These are phyloP conservation scores for Geosmithia putterillii DNA, from an alignment of 2,329 filamentous ascomycete genomes.

Conservation along the genomic window DNA sequence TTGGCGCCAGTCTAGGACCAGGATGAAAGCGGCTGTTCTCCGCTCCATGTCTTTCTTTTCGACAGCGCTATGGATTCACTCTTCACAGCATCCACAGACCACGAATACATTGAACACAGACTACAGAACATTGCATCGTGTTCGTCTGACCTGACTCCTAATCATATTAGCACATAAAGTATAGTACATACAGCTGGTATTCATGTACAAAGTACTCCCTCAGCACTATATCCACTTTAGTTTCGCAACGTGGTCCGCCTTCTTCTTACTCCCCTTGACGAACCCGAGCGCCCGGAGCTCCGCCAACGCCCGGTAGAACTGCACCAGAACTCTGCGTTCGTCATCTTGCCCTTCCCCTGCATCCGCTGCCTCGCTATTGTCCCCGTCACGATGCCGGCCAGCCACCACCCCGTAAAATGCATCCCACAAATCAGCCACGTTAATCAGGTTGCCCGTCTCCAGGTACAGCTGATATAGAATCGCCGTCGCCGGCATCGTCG, in stretches of 20 bases:
- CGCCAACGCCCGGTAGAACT: conserved; percentile 77
- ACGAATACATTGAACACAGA: too few relatives aligned
- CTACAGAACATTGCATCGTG: too few relatives aligned
- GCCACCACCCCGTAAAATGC: conserved; percentile 51
- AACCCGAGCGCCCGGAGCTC: conserved; percentile 80
- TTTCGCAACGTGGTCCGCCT: conserved; percentile 85
- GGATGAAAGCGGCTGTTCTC: too few relatives aligned
- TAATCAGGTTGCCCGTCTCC: conserved; percentile 65
- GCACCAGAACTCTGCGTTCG: conserved; percentile 49
- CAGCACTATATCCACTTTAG: conserved; percentile 56
- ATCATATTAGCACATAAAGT: too few relatives aligned
- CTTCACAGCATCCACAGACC: too few relatives aligned
- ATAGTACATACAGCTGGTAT: neutral
- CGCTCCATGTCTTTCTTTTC: too few relatives aligned
- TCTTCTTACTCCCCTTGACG: conserved; percentile 81
- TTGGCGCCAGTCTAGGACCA: too few relatives aligned
- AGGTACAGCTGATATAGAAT: conserved; percentile 70
- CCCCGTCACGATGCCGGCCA: neutral
- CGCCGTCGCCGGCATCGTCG: conserved; percentile 56
- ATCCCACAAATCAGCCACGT: conserved; percentile 68
- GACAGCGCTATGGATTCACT: too few relatives aligned
- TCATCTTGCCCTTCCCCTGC: conserved; percentile 14
- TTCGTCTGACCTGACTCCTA: too few relatives aligned
- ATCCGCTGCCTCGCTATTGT: neutral
- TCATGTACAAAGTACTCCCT: neutral